A percentile compares a stretch with the other conserved stretches of the same genome.
These are phyloP conservation scores for Sequoia sempervirens DNA, from an alignment of 75 land plant species.

Conservation along the genomic window DNA sequence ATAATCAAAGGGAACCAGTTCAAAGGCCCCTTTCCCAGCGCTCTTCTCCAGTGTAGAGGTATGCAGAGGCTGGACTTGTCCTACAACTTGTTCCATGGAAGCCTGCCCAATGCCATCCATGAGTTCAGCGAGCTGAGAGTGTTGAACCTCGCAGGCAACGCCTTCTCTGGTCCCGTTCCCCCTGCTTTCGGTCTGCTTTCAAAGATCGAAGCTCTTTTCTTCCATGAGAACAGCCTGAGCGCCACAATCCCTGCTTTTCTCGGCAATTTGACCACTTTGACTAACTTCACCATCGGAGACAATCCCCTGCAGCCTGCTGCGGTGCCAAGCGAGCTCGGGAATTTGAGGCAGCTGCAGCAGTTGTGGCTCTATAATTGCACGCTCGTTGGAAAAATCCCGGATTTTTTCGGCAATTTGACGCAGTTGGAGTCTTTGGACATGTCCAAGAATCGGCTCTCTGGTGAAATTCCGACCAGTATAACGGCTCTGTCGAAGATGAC, in stretches of 20 bases:
- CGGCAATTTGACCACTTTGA: slow-evolving; percentile 12
- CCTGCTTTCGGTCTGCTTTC: background rate
- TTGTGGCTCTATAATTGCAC: slow-evolving; percentile 23
- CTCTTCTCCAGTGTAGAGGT: too few species aligned
- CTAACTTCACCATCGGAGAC: slow-evolving; percentile 17
- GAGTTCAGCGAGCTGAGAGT: background rate
- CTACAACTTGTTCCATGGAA: background rate
- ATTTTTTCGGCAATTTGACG: slow-evolving; percentile 12
- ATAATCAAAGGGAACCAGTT: background rate
- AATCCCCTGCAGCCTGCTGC: slow-evolving; percentile 19
- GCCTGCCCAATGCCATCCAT: background rate
- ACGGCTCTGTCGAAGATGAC: slow-evolving; percentile 13
- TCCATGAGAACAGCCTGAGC: background rate
- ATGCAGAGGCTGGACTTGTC: background rate
- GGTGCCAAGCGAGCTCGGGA: background rate
- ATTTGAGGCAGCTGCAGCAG: background rate
- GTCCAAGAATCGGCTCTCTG: slow-evolving; percentile 22
- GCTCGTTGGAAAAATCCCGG: slow-evolving; percentile 35
- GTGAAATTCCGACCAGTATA: slow-evolving; percentile 8
- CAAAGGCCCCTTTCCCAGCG: too few species aligned
- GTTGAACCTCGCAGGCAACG: background rate
- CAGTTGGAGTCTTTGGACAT: slow-evolving; percentile 20
- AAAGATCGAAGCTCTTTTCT: background rate
- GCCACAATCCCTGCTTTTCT: slow-evolving; percentile 23
- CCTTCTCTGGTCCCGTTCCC: background rate